These are phyloP conservation scores for Toxoplasma gondii DNA, from an alignment of 169 alveolate genomes.

Conservation along the genomic window DNA sequence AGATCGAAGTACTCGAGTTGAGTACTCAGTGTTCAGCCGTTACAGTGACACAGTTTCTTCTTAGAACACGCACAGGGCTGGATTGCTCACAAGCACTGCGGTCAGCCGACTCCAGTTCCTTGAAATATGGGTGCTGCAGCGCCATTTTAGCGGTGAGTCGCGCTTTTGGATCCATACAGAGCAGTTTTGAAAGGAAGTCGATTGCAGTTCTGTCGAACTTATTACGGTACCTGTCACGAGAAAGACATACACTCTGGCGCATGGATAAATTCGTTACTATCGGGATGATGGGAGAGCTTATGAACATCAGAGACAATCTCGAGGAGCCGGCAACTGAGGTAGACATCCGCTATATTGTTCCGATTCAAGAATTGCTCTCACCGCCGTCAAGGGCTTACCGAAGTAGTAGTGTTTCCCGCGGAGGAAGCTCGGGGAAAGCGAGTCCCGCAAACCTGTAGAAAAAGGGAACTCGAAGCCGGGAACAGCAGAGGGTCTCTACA, in stretches of 20 bases:
- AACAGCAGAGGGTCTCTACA: no score
- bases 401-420: conserved; percentile 24
- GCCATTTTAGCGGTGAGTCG: conserved; percentile 40
- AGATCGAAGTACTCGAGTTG: no score
- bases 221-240: not conserved
- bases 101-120: not conserved
- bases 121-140: conserved; percentile 27
- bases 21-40: no score
- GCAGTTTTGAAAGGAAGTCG: conserved; percentile 23
- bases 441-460: conserved; percentile 13
- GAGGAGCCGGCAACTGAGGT: not conserved
- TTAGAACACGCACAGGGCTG: no score
- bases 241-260: not conserved
- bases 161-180: conserved; percentile 1
- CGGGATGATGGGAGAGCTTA: not conserved
- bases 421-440: conserved; percentile 32
- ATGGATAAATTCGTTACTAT: not conserved
- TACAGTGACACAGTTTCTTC: not conserved
- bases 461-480: not conserved
- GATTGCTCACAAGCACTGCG: not conserved
- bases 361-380: no score
- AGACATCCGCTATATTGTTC: not conserved
- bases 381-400: not conserved
- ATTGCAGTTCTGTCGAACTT: conserved; percentile 21
- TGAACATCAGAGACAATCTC: not conserved